Evolutionary conservation across 129 eudicot genomes (phyloP), one percentile per base, ranked within the genome.

Genomic region (Tagetes erecta): DNA sequence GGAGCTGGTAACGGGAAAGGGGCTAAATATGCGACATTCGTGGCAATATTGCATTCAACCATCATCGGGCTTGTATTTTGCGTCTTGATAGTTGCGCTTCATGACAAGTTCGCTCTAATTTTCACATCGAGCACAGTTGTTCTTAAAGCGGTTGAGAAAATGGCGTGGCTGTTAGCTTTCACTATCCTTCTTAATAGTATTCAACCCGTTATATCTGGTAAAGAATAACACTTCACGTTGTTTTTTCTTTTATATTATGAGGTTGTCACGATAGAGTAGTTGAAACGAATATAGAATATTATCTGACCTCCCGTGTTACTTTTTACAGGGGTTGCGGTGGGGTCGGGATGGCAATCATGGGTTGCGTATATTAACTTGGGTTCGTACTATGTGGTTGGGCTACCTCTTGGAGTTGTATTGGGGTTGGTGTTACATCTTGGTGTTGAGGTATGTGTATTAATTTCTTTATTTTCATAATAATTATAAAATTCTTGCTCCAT

Each of bases 261-360:
- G 49, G 33, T 60, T 7, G 4, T 31, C 13, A 41, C 39, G 10
- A 47, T 46, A 46, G 51, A 9, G 2, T 46, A 46, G 52, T 47
- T 9, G 52, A 47, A 47, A 10, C 4, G 52, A 47, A 47, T 2
- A n/a, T 47, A 47, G 11, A 47, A 47, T 10, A n/a, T 47, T 47
- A 7, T n/a, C 6, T 42, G 1, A 33, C 0, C 36, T 1, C 4
- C 27, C 27, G 2, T 41, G 1, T n/a, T 27, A 47, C 9, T 37
- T 64, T 36, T 70, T 51, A 27, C 73, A 92, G 96, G 98, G 42
- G 98, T 92, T 3, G 96, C 96, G 3, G 92, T 92, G 34, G 98
- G 98, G 13, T 87, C 95, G 0, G 98, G 96, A 53, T 90, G 98
- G 96, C 98, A 93, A 72, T 83, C 89, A n/a, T 51, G 73, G 47